Conservation (phyloP, 1,284 basidiomycete genomes). For the Mycena sp. region DNA sequence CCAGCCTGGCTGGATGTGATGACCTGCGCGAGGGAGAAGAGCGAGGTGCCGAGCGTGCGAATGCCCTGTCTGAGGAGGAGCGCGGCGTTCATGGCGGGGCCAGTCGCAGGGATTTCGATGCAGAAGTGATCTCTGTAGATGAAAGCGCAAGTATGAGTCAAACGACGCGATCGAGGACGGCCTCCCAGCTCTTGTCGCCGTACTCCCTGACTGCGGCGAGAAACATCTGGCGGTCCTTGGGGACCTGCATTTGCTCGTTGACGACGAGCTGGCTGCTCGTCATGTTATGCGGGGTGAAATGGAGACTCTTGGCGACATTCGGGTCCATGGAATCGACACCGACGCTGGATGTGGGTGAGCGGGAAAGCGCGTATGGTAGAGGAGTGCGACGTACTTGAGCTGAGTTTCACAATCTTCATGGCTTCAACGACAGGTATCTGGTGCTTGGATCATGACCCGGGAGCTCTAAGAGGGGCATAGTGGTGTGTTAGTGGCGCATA, state of each 20-base stretch:
- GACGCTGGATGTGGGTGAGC: no score
- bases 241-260: slow-evolving; percentile 25
- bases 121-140: slow-evolving; percentile 23
- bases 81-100: slow-evolving; percentile 23
- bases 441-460: no score
- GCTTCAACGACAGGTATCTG: no score
- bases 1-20: slow-evolving; percentile 28
- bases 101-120: slow-evolving; percentile 26
- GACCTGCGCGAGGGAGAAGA: slow-evolving; percentile 26
- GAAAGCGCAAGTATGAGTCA: neutral
- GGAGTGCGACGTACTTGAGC: no score
- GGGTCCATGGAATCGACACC: slow-evolving; percentile 30
- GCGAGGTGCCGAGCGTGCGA: slow-evolving; percentile 24
- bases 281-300: slow-evolving; percentile 26
- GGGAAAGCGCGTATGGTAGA: no score
- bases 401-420: no score
- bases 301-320: slow-evolving; percentile 23
- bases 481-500: no score
- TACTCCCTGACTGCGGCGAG: slow-evolving; percentile 20
- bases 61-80: slow-evolving; percentile 23
- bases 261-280: slow-evolving; percentile 28
- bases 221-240: slow-evolving; percentile 23
- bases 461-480: no score
- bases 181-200: slow-evolving; percentile 22
- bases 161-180: slow-evolving; percentile 22